These are phyloP conservation scores for Trichophyton benhamiae DNA, from an alignment of 2,329 filamentous ascomycete species.

Conservation along the genomic window DNA sequence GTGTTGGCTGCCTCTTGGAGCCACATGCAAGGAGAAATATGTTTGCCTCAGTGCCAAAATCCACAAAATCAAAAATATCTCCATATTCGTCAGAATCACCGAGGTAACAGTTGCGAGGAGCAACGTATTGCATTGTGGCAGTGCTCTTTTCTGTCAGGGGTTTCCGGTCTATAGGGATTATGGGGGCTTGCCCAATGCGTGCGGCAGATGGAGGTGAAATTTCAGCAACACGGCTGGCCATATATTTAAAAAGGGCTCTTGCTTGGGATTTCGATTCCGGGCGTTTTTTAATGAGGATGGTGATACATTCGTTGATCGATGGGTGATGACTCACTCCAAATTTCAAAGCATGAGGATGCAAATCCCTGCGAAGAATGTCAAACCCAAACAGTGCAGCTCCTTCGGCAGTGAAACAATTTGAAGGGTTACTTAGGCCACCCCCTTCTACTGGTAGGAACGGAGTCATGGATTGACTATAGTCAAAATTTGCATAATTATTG, in stretches of 20 bases:
- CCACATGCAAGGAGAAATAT: slow-evolving; percentile 78
- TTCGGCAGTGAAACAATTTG: slow-evolving; percentile 70
- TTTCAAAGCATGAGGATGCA: slow-evolving; percentile 70
- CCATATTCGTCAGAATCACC: slow-evolving; percentile 61
- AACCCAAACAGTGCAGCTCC: slow-evolving; percentile 68
- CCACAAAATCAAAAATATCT: slow-evolving; percentile 93
- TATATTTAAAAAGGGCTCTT: slow-evolving; percentile 65
- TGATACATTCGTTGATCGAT: slow-evolving; percentile 62
- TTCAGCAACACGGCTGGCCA: slow-evolving; percentile 64
- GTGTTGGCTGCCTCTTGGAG: slow-evolving; percentile 82
- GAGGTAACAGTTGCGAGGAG: slow-evolving; percentile 67
- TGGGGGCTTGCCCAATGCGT: slow-evolving; percentile 50
- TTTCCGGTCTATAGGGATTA: slow-evolving; percentile 54
- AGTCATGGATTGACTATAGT: slow-evolving; percentile 43
- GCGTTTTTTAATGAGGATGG: slow-evolving; percentile 57
- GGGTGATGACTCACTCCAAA: slow-evolving; percentile 81
- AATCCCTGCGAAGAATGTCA: slow-evolving; percentile 58
- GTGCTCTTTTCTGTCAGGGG: slow-evolving; percentile 24
- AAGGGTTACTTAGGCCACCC: slow-evolving; percentile 55
- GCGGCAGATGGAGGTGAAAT: slow-evolving; percentile 50
- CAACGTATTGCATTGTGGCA: slow-evolving; percentile 43
- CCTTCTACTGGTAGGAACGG: slow-evolving; percentile 63
- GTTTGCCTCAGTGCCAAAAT: slow-evolving; percentile 81
- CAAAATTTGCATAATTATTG: slow-evolving; percentile 60
- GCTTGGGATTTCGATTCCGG: slow-evolving; percentile 57